A percentile compares a stretch with the other conserved stretches of the same genome.
Conservation (phyloP, 805 yeast species). For the Kregervanrija pseudodelftensis region DNA sequence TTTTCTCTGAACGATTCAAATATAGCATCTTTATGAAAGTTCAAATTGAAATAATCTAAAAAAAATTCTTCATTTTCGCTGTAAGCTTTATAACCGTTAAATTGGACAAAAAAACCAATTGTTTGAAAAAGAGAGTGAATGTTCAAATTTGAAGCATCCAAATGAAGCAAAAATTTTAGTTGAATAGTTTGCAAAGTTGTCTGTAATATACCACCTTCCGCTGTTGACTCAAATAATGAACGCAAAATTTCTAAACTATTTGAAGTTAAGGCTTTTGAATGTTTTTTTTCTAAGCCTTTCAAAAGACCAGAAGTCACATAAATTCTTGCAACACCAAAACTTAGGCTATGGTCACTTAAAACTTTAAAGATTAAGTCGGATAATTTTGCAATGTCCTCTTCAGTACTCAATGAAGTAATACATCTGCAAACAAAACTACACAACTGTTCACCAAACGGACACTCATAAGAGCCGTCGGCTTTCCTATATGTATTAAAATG, state of each 20-base stretch:
- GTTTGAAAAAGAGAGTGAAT: constrained; percentile 28
- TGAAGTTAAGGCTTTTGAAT: constrained; percentile 10
- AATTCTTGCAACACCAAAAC: constrained; percentile 67
- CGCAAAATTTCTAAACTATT: constrained; percentile 27
- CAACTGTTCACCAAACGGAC: constrained; percentile 54
- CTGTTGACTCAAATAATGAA: constrained; percentile 27
- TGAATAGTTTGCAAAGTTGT: constrained; percentile 44
- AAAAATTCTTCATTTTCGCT: constrained; percentile 33
- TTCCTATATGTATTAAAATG: constrained; percentile 42
- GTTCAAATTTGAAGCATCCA: constrained; percentile 23
- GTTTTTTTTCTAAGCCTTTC: constrained; percentile 35
- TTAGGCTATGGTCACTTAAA: constrained; percentile 38
- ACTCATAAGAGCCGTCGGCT: constrained; percentile 28
- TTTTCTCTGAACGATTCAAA: constrained; percentile 7
- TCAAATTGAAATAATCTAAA: constrained; percentile 26
- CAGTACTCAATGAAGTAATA: constrained; percentile 23
- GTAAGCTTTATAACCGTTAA: constrained; percentile 28
- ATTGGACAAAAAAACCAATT: constrained; percentile 32
- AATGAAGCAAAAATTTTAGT: constrained; percentile 37
- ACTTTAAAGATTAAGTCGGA: constrained; percentile 34
- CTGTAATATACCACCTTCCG: constrained; percentile 40
- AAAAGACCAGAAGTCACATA: constrained; percentile 52
- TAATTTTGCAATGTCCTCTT: constrained; percentile 10
- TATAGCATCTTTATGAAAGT: constrained; percentile 13
- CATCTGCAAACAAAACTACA: constrained; percentile 37